Evolutionary conservation across 1,284 basidiomycete species (phyloP), one percentile per base, ranked within the genome.

Genomic region (Takashimella koratensis): DNA sequence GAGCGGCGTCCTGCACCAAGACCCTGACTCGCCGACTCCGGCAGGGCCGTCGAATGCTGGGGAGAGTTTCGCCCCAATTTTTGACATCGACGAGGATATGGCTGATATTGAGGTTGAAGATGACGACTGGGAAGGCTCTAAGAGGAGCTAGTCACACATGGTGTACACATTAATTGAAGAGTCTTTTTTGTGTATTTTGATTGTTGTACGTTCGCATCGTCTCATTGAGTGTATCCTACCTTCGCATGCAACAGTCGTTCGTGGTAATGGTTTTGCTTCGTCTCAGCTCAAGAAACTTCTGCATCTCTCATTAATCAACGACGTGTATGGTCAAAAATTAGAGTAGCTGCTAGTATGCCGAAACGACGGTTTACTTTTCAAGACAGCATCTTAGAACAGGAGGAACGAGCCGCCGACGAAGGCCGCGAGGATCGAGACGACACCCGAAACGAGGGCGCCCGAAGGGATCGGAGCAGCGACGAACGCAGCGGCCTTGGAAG

Each of bases 31-130:
- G 20, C 46, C 46, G n/a, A 36, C 46, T 12, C 30, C 30, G 5
- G 46, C 46, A 10, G 46, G 46, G n/a, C 30, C 46, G 5, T 48
- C 46, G 6, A 27, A 30, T 27, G 22, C 26, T 21, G 46, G 46
- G 30, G 46, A 48, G 20, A 48, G 46, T 48, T 49, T 49, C 23
- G 30, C 48, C 5, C 48, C 48, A 16, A 49, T 49, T 4, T 49
- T 49, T 20, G 48, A 49, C 23, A 40, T 49, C 24, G 48, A 49
- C 23, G 48, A 49, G 36, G 48, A 49, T 8, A 43, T 30, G 42
- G 16, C 16, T 8, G 48, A 49, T 19, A 36, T n/a, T 19, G 46
- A 27, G 19, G 21, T 13, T 26, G 45, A 46, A 23, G 19, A 8
- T 8, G 16, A 16, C 5, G 21, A 22, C 10, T 21, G 45, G 26